Percentiles rank a stretch among this genome's conserved stretches.
These are phyloP conservation scores for Xylariaceae sp. DNA, from an alignment of 2,329 filamentous ascomycete genomes.

Conservation along the genomic window DNA sequence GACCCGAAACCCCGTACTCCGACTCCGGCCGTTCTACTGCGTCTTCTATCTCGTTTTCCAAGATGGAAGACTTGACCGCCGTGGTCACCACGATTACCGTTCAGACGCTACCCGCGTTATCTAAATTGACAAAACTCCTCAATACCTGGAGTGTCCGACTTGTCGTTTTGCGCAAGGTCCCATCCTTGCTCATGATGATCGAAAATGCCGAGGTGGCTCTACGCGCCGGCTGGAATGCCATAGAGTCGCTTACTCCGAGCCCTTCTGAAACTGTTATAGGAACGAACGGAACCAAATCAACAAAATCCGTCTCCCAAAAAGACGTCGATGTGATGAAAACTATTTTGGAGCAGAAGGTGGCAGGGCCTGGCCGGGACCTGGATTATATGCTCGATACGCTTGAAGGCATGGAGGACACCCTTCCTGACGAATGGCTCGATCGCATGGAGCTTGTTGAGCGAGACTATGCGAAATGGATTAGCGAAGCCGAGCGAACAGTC, in stretches of 20 bases:
- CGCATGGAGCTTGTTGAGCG: conserved; percentile 74
- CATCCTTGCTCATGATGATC: conserved; percentile 61
- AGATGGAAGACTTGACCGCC: conserved; percentile 83
- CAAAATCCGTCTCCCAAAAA: conserved; percentile 36
- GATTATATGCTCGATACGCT: conserved; percentile 83
- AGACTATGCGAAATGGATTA: conserved; percentile 75
- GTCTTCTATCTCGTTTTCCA: conserved; percentile 52
- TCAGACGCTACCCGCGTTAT: conserved; percentile 78
- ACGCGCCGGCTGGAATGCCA: conserved; percentile 59
- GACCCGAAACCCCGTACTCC: conserved; percentile 44
- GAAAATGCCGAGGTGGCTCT: conserved; percentile 62
- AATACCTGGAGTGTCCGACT: conserved; percentile 74
- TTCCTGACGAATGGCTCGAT: conserved; percentile 85
- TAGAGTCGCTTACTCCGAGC: conserved; percentile 35
- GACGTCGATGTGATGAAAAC: conserved; percentile 55
- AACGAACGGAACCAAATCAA: conserved; percentile 12
- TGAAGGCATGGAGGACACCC: conserved; percentile 75
- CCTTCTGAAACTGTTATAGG: conserved; percentile 8
- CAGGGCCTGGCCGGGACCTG: conserved; percentile 63
- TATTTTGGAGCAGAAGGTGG: conserved; percentile 64
- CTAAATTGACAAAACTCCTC: conserved; percentile 66
- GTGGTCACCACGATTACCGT: conserved; percentile 86
- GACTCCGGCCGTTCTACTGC: conserved; percentile 39
- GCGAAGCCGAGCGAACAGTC: conserved; percentile 69
- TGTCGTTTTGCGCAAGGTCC: conserved; percentile 66